A percentile compares a stretch with the other conserved stretches of the same genome.
phyloP scores from a whole-genome alignment of 2,329 filamentous ascomycete genomes.

The Emericellopsis atlantica region DNA sequence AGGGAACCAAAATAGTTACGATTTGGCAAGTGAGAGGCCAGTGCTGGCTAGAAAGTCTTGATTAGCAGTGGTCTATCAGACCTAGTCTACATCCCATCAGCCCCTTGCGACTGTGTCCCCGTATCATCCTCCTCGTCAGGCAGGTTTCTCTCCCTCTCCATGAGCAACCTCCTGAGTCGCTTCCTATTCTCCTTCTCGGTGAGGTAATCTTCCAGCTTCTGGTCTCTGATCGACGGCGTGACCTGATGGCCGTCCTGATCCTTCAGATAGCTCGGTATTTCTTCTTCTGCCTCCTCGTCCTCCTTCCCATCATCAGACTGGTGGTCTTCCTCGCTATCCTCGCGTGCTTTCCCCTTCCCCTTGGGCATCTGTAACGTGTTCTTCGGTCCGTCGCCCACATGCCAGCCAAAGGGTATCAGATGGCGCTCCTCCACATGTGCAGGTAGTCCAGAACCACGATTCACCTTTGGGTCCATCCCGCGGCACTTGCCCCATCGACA shows the following conservation, averaged over 20 bases:
- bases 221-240: slow-evolving; percentile 42
- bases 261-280: slow-evolving; percentile 35
- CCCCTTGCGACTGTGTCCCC: slow-evolving; percentile 1
- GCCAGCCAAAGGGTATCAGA: slow-evolving; percentile 39
- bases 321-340: slow-evolving; percentile 1
- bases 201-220: slow-evolving; percentile 33
- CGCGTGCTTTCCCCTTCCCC: slow-evolving; percentile 6
- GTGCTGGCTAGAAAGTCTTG: no score
- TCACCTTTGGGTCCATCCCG: slow-evolving; percentile 1
- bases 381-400: slow-evolving; percentile 44
- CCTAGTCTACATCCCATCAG: not conserved
- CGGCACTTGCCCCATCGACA: slow-evolving; percentile 21
- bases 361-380: slow-evolving; percentile 17
- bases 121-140: slow-evolving; percentile 25
- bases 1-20: no score
- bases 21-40: no score
- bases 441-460: no score
- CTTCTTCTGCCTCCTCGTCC: slow-evolving; percentile 2
- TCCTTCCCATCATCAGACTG: not conserved
- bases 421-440: slow-evolving; percentile 41
- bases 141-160: slow-evolving; percentile 31
- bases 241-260: slow-evolving; percentile 40
- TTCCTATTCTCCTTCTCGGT: slow-evolving; percentile 30
- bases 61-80: not conserved
- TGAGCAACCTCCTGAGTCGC: slow-evolving; percentile 28